phyloP scores from a whole-genome alignment of 768 basidiomycete species.

The Tricholoma furcatifolium region DNA sequence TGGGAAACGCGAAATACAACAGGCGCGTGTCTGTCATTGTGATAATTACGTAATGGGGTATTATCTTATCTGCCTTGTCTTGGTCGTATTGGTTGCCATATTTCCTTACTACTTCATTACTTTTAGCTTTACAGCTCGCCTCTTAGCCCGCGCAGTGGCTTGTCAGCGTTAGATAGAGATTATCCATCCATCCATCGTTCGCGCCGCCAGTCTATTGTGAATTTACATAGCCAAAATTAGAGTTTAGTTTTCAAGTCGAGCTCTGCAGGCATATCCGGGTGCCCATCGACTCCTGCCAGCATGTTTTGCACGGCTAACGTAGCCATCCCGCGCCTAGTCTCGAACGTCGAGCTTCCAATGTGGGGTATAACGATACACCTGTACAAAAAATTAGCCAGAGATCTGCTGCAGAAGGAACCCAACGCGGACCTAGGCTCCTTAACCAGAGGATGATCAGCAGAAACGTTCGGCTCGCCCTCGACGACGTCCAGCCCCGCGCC shows the following conservation, averaged over 20 bases:
- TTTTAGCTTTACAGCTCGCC: too few species aligned
- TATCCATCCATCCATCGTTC: too few species aligned
- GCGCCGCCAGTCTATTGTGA: too few species aligned
- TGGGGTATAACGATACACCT: slow-evolving; percentile 84
- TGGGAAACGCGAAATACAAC: too few species aligned
- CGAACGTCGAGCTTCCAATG: slow-evolving; percentile 85
- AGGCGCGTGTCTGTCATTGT: too few species aligned
- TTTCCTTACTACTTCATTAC: too few species aligned
- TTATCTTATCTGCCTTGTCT: too few species aligned
- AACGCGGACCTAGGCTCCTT: slow-evolving; percentile 66
- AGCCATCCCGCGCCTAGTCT: slow-evolving; percentile 85
- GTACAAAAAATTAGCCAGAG: not conserved
- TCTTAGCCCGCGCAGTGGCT: too few species aligned
- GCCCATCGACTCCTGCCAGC: slow-evolving; percentile 51
- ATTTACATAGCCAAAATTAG: too few species aligned
- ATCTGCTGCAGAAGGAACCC: not conserved
- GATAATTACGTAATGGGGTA: too few species aligned
- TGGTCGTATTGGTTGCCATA: too few species aligned
- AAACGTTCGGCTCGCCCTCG: slow-evolving; percentile 84
- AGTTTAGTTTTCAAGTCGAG: slow-evolving; percentile 23
- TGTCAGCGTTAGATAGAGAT: too few species aligned
- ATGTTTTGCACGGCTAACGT: slow-evolving; percentile 69
- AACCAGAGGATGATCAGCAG: slow-evolving; percentile 74
- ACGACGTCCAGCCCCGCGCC: slow-evolving; percentile 94
- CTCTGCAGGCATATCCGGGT: slow-evolving; percentile 52